phyloP scores from a whole-genome alignment of 2,329 filamentous ascomycete species.

The Westerdykella ornata region DNA sequence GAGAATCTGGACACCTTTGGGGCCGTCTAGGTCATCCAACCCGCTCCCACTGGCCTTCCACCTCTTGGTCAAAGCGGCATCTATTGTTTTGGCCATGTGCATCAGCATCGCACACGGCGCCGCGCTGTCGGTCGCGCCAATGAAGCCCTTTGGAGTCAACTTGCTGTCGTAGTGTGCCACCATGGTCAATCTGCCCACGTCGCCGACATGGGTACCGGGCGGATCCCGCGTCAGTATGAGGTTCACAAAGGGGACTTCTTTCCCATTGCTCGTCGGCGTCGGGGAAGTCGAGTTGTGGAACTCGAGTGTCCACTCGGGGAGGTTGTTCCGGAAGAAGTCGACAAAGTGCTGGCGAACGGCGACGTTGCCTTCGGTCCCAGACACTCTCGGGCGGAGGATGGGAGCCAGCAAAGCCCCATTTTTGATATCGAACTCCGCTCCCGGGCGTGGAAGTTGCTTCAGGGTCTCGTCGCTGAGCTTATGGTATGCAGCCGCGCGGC shows the following conservation, averaged over 20 bases:
- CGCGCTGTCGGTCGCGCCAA: constrained; percentile 89
- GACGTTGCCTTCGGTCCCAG: constrained; percentile 71
- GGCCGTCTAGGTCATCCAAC: constrained; percentile 53
- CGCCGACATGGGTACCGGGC: constrained; percentile 65
- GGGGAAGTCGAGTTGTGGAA: constrained; percentile 84
- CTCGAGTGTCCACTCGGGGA: constrained; percentile 73
- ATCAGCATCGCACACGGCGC: constrained; percentile 91
- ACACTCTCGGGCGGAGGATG: constrained; percentile 79
- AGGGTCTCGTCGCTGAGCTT: constrained; percentile 70
- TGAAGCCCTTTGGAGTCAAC: constrained; percentile 72
- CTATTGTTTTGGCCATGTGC: constrained; percentile 75
- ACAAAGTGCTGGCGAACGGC: constrained; percentile 76
- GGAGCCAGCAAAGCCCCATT: constrained; percentile 73
- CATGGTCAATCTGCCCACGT: constrained; percentile 75
- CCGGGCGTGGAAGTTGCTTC: constrained; percentile 60
- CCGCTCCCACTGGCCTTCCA: constrained; percentile 65
- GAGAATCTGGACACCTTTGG: constrained; percentile 80
- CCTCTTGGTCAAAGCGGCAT: constrained; percentile 73
- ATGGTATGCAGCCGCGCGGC: constrained; percentile 45
- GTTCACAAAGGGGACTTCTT: constrained; percentile 76
- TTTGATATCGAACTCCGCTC: constrained; percentile 72
- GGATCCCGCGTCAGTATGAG: constrained; percentile 87
- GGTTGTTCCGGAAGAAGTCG: constrained; percentile 68
- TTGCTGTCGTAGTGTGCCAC: constrained; percentile 95
- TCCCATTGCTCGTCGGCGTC: constrained; percentile 69